Conservation (phyloP, 768 basidiomycete species). For the Rhizopogon roseolus region DNA sequence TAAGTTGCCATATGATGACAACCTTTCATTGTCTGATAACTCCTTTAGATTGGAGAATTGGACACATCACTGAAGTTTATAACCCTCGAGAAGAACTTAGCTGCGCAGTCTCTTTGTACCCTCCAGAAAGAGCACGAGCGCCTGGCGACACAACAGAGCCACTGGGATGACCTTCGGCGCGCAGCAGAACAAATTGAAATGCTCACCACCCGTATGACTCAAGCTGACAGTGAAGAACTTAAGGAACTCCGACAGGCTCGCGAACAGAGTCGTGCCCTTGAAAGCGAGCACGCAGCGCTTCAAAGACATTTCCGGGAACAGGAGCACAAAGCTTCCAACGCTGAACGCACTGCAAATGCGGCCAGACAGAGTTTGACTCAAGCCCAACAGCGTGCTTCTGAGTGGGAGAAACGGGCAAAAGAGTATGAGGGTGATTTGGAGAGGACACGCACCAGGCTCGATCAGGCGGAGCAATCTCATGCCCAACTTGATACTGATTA, state of each 20-base stretch:
- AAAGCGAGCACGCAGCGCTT: conserved; percentile 60
- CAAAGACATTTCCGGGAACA: conserved; percentile 74
- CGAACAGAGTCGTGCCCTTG: conserved; percentile 53
- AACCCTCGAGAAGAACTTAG: conserved; percentile 59
- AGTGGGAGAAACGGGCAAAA: conserved; percentile 78
- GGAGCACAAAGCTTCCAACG: conserved; percentile 55
- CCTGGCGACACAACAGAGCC: conserved; percentile 56
- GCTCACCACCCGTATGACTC: conserved; percentile 55
- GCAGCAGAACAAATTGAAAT: conserved; percentile 70
- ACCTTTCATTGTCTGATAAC: conserved; percentile 2
- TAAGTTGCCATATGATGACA: conserved; percentile 24
- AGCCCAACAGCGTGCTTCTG: conserved; percentile 71
- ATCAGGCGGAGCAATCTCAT: conserved; percentile 62
- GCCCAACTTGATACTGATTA: conserved; percentile 68
- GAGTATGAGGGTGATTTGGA: conserved; percentile 66
- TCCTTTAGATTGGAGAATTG: conserved; percentile 50
- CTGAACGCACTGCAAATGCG: conserved; percentile 53
- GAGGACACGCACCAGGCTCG: conserved; percentile 51
- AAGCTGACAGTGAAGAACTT: conserved; percentile 67
- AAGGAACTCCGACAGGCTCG: conserved; percentile 64
- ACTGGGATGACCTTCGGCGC: conserved; percentile 74
- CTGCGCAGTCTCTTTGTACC: conserved; percentile 41
- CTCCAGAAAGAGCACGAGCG: conserved; percentile 61
- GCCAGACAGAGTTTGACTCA: conserved; percentile 62
- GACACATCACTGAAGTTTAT: conserved; percentile 54